A percentile compares a stretch with the other conserved stretches of the same genome.
Conservation (phyloP, 1,284 basidiomycete genomes). For the Irpex rosettiformis region DNA sequence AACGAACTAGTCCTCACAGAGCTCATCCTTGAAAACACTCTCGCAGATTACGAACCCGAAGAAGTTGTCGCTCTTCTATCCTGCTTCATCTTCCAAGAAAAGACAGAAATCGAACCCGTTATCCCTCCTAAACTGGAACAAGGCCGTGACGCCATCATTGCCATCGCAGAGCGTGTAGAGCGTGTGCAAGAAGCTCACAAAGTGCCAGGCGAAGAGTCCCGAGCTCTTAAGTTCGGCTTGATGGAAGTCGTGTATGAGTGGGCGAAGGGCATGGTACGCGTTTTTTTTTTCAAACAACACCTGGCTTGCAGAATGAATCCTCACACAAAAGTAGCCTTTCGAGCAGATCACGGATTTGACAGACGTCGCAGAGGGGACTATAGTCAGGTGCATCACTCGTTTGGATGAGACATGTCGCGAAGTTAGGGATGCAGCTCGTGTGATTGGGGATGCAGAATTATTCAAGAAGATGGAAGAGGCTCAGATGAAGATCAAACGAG, state of each 20-base stretch:
- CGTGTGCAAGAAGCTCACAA: constrained; percentile 77
- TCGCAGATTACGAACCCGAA: constrained; percentile 88
- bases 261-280: constrained; percentile 92
- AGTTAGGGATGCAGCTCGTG: constrained; percentile 94
- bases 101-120: constrained; percentile 84
- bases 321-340: constrained; percentile 69
- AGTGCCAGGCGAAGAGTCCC: constrained; percentile 76
- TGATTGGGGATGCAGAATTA: constrained; percentile 93
- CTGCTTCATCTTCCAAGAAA: constrained; percentile 97
- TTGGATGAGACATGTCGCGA: constrained; percentile 97
- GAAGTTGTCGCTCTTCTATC: constrained; percentile 98
- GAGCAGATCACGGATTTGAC: constrained; percentile 91
- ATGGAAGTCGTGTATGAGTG: constrained; percentile 98
- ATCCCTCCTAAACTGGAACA: constrained; percentile 76
- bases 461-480: constrained; percentile 98
- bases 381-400: constrained; percentile 94
- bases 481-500: constrained; percentile 90
- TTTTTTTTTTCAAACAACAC: background rate
- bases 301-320: constrained; percentile 2
- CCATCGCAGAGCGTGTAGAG: constrained; percentile 83
- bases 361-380: constrained; percentile 95
- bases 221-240: constrained; percentile 83
- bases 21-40: constrained; percentile 92
- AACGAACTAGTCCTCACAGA: constrained; percentile 96
- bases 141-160: constrained; percentile 77